A percentile compares a stretch with the other conserved stretches of the same genome.
Conservation (phyloP, 352 stramenopile species). For the Phytophthora citrophthora region DNA sequence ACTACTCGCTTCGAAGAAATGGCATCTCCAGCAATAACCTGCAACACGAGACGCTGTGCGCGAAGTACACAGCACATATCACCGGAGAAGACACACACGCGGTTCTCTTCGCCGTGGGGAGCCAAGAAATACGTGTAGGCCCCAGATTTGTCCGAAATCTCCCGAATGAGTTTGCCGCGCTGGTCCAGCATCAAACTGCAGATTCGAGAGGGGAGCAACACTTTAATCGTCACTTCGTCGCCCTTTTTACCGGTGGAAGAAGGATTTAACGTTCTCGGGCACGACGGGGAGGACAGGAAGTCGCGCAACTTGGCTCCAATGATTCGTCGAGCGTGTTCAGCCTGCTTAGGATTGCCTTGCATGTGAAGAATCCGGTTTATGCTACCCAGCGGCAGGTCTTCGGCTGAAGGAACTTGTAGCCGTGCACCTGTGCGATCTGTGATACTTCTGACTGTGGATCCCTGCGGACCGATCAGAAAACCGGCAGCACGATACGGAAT, state of each 20-base stretch:
- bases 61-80: slow-evolving; percentile 57
- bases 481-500: slow-evolving; percentile 58
- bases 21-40: slow-evolving; percentile 61
- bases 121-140: slow-evolving; percentile 57
- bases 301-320: slow-evolving; percentile 42
- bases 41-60: slow-evolving; percentile 62
- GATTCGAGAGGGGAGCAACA: slow-evolving; percentile 53
- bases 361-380: slow-evolving; percentile 73
- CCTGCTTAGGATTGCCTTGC: slow-evolving; percentile 55
- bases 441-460: slow-evolving; percentile 45
- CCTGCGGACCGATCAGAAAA: slow-evolving; percentile 59
- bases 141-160: slow-evolving; percentile 59
- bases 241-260: slow-evolving; percentile 34
- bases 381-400: slow-evolving; percentile 64
- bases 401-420: slow-evolving; percentile 57
- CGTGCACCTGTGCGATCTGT: slow-evolving; percentile 56
- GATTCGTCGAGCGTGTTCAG: slow-evolving; percentile 48
- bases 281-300: slow-evolving; percentile 36
- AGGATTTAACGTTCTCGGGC: slow-evolving; percentile 10
- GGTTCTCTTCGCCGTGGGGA: slow-evolving; percentile 42
- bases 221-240: slow-evolving; percentile 62
- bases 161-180: slow-evolving; percentile 55
- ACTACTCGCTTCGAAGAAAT: slow-evolving; percentile 51
- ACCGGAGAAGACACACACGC: slow-evolving; percentile 62
- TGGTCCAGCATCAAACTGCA: slow-evolving; percentile 56